Base-by-base conservation (phyloP, 768 basidiomycete species). In the Paxillus rubicundulus region DNA sequence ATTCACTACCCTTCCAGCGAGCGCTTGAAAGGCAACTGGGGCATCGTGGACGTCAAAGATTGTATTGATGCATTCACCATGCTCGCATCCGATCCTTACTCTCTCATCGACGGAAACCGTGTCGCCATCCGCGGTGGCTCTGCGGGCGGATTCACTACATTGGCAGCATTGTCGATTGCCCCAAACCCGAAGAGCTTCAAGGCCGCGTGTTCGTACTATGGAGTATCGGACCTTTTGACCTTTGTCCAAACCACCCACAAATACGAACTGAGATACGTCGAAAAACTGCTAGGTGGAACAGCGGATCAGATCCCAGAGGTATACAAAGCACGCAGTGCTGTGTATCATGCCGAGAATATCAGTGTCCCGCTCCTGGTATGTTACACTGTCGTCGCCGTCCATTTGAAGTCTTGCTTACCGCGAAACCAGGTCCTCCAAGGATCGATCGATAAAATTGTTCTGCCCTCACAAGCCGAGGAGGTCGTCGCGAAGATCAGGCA, bases 71-170 rank as follows among this genome's bases (percentile, higher is more conserved):
- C 84, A 2, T 40, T 42, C 4, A 24, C 8, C n/a, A 17, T 42
- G 4, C 12, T 61, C 9, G 71, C 80, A 9, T 39, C 55, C 8
- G 53, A 60, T 1, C 73, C 75, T 0, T 13, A 17, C 6, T 69
- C 75, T 13, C 77, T 82, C 55, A 75, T 87, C 53, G 89, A 92
- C 56, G 69, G 74, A 2, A 70, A 77, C 34, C 82, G 88, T 8
- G 73, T 79, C 2, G 79, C 81, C 4, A 85, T 92, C 58, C 81
- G 85, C 2, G 89, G 89, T 0, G 75, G 79, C 0, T 86, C 85
- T 13, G 78, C 86, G 6, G 87, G 87, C n/a, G 89, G 89, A 0
- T 87, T 74, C 63, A 87, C 86, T 1, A 75, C 76, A 4, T 80
- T 91, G 21, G 71, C 67, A 0, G 72, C 71, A 52, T 52, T 63